These are phyloP conservation scores for Ceraceosorus guamensis DNA, from an alignment of 1,284 basidiomycete species.

Conservation along the genomic window DNA sequence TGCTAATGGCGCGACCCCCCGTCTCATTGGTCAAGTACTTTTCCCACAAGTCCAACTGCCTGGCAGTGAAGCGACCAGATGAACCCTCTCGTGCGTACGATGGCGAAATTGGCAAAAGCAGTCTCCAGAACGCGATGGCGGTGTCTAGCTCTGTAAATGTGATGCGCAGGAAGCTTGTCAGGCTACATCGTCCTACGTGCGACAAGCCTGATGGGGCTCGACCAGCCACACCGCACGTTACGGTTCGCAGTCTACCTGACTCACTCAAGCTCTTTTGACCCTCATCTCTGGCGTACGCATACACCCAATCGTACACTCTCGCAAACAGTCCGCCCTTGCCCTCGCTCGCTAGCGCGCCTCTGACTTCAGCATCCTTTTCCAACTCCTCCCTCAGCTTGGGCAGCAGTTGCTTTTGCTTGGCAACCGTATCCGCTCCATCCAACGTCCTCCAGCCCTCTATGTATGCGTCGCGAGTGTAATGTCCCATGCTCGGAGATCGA, in stretches of 20 bases:
- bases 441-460: conserved; percentile 41
- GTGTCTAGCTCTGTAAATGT: conserved; percentile 58
- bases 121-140: conserved; percentile 74
- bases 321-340: conserved; percentile 56
- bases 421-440: conserved; percentile 19
- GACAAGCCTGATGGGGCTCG: too few relatives aligned
- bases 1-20: conserved; percentile 70
- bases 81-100: conserved; percentile 51
- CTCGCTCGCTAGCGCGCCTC: conserved; percentile 17
- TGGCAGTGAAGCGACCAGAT: conserved; percentile 59
- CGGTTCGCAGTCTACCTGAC: conserved; percentile 8
- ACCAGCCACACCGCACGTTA: too few relatives aligned
- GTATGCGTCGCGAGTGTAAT: conserved; percentile 30
- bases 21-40: conserved; percentile 67
- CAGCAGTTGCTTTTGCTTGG: conserved; percentile 30
- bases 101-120: conserved; percentile 74
- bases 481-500: conserved; percentile 32
- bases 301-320: conserved; percentile 80
- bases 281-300: conserved; percentile 70
- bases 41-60: conserved; percentile 73
- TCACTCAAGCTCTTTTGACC: conserved; percentile 56
- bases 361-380: conserved; percentile 21
- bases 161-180: background rate
- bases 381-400: conserved; percentile 28
- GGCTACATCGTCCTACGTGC: background rate